Percentiles rank a stretch among this genome's conserved stretches.
phyloP scores from a whole-genome alignment of 495 filamentous ascomycete genomes.

The Peziza echinospora region DNA sequence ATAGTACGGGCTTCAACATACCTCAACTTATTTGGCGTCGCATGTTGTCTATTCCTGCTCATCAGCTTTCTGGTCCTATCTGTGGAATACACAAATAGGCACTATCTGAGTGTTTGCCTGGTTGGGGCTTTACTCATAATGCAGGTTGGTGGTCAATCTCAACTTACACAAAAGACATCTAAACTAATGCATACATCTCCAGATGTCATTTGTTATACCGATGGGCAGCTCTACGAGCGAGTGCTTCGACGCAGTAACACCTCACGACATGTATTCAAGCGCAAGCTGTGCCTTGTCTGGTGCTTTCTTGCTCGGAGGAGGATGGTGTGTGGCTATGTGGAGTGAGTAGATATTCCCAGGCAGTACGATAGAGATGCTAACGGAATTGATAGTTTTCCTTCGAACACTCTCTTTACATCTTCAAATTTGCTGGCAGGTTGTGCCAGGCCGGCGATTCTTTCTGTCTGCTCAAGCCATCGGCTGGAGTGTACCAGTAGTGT shows the following conservation, averaged over 20 bases:
- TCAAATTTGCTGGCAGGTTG: slow-evolving; percentile 92
- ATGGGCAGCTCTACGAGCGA: slow-evolving; percentile 52
- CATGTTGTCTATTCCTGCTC: slow-evolving; percentile 53
- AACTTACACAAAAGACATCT: neutral
- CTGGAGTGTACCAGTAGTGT: slow-evolving; percentile 59
- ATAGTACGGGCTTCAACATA: slow-evolving; percentile 48
- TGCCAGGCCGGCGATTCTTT: slow-evolving; percentile 78
- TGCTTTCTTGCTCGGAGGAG: slow-evolving; percentile 62
- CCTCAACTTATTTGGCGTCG: slow-evolving; percentile 53
- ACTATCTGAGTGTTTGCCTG: slow-evolving; percentile 79
- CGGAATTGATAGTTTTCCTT: too few relatives aligned
- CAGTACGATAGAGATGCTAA: slow-evolving; percentile 27
- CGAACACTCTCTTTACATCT: slow-evolving; percentile 81
- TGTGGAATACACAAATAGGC: slow-evolving; percentile 71
- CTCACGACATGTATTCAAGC: slow-evolving; percentile 72
- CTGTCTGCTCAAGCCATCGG: slow-evolving; percentile 58
- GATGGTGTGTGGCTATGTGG: slow-evolving; percentile 66
- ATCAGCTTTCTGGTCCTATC: slow-evolving; percentile 66
- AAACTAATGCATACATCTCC: slow-evolving; percentile 16
- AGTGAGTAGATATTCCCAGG: slow-evolving; percentile 29
- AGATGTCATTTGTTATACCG: slow-evolving; percentile 79
- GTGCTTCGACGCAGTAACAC: slow-evolving; percentile 79
- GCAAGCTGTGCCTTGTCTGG: slow-evolving; percentile 74
- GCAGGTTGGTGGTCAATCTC: slow-evolving; percentile 35
- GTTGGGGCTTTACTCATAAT: slow-evolving; percentile 52